Evolutionary conservation across 2,329 filamentous ascomycete genomes (phyloP).

Genomic region (Xylaria sp.): DNA sequence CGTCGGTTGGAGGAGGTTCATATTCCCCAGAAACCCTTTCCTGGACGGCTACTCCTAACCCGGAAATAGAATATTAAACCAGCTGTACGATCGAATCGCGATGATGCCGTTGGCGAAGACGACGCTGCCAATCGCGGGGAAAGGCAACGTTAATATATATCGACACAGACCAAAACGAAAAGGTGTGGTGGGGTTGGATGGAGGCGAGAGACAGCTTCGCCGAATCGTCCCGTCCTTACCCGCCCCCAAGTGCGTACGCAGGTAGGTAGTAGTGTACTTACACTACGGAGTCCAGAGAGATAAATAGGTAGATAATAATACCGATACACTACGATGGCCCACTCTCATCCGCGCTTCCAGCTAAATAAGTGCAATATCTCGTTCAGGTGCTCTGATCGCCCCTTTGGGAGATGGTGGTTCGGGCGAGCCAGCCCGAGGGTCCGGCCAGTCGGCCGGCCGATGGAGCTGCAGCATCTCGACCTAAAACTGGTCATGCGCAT

Average conservation of each 20-base stretch:
- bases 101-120: slow-evolving; percentile 20
- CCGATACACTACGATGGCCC: slow-evolving; percentile 17
- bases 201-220: slow-evolving; percentile 28
- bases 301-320: too few relatives aligned
- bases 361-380: slow-evolving; percentile 10
- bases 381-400: slow-evolving; percentile 11
- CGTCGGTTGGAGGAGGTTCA: slow-evolving; percentile 29
- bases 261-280: too few relatives aligned
- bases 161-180: slow-evolving; percentile 23
- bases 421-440: slow-evolving; percentile 27
- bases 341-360: slow-evolving; percentile 10
- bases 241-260: slow-evolving; percentile 17
- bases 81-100: slow-evolving; percentile 16
- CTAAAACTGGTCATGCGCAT: slow-evolving; percentile 4
- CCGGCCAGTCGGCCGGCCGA: slow-evolving; percentile 6
- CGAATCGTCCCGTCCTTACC: slow-evolving; percentile 36
- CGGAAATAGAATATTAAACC: slow-evolving; percentile 28
- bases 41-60: slow-evolving; percentile 17
- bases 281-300: background rate
- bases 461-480: slow-evolving; percentile 16
- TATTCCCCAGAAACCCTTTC: slow-evolving; percentile 12
- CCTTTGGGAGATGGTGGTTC: slow-evolving; percentile 25
- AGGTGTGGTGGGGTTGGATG: slow-evolving; percentile 34
- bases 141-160: slow-evolving; percentile 36
- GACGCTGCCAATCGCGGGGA: slow-evolving; percentile 33